Conservation (phyloP, 257 asterid genomes). For the Jacaranda copaia region DNA sequence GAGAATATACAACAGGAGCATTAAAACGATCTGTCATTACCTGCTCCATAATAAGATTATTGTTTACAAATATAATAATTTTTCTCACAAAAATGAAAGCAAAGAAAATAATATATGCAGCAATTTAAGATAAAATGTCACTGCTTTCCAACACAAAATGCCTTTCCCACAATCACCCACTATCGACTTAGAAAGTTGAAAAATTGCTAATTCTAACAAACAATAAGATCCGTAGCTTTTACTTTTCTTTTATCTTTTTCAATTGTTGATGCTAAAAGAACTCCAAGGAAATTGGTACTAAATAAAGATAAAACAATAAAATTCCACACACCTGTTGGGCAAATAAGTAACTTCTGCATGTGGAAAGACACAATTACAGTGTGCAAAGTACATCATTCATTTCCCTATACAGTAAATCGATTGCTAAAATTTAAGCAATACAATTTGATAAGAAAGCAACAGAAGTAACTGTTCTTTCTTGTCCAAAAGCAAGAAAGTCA, state of each 20-base stretch:
- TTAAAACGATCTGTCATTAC: slow-evolving; percentile 74
- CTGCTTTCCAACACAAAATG: slow-evolving; percentile 12
- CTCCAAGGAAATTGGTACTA: neutral
- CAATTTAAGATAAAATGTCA: slow-evolving; percentile 28
- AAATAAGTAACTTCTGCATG: neutral
- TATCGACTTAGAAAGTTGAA: slow-evolving; percentile 8
- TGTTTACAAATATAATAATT: slow-evolving; percentile 20
- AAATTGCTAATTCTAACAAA: slow-evolving; percentile 14
- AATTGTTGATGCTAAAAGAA: neutral
- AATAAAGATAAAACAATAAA: slow-evolving; percentile 6
- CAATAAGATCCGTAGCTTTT: slow-evolving; percentile 14
- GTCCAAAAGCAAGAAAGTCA: slow-evolving; percentile 17
- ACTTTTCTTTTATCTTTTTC: neutral
- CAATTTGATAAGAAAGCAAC: neutral
- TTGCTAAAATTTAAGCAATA: slow-evolving; percentile 17
- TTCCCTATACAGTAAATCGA: neutral
- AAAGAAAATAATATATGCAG: slow-evolving; percentile 23
- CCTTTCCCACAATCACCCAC: slow-evolving; percentile 12
- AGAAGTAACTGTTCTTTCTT: neutral
- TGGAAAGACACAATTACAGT: slow-evolving; percentile 1
- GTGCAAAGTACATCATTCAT: slow-evolving; percentile 11
- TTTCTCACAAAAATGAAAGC: slow-evolving; percentile 2
- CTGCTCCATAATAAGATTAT: slow-evolving; percentile 54
- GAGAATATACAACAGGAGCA: slow-evolving; percentile 81
- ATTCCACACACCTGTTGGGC: neutral